These are phyloP conservation scores for Phytophthora ramorum DNA, from an alignment of 352 stramenopile genomes.

Conservation along the genomic window DNA sequence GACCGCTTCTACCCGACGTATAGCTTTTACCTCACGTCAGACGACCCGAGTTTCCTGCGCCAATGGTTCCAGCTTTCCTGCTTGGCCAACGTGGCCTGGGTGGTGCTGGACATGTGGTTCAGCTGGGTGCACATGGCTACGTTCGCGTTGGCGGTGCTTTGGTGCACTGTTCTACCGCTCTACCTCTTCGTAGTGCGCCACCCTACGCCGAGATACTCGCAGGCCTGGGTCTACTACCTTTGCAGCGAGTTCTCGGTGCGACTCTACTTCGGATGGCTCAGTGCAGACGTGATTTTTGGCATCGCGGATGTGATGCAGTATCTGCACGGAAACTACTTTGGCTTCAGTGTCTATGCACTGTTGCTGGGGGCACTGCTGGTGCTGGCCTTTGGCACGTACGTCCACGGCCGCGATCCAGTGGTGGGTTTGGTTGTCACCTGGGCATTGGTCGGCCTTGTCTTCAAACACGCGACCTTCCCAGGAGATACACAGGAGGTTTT, in stretches of 20 bases:
- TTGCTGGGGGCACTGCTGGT: conserved; percentile 51
- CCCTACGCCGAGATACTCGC: conserved; percentile 45
- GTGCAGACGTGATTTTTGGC: conserved; percentile 44
- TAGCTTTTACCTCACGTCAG: conserved; percentile 62
- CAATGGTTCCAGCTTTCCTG: conserved; percentile 65
- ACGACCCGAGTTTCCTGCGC: conserved; percentile 53
- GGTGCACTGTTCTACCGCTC: conserved; percentile 59
- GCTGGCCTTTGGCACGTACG: conserved; percentile 52
- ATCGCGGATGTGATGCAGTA: conserved; percentile 60
- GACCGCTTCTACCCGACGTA: conserved; percentile 63
- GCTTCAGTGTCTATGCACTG: conserved; percentile 53
- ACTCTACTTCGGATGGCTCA: conserved; percentile 71
- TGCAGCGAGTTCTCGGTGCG: conserved; percentile 63
- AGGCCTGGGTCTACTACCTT: conserved; percentile 63
- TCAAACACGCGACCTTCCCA: conserved; percentile 49
- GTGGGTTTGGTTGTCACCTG: conserved; percentile 59
- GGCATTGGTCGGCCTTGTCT: conserved; percentile 46
- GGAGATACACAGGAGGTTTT: conserved; percentile 49
- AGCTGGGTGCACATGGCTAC: conserved; percentile 62
- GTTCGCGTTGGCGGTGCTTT: conserved; percentile 64
- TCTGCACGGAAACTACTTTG: conserved; percentile 49
- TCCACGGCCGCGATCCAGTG: conserved; percentile 58
- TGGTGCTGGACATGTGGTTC: conserved; percentile 59
- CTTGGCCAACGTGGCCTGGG: conserved; percentile 56
- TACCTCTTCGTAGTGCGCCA: conserved; percentile 66